A percentile compares a stretch with the other conserved stretches of the same genome.
Conservation (phyloP, 1,284 basidiomycete species). For the Chalciporus sp. region DNA sequence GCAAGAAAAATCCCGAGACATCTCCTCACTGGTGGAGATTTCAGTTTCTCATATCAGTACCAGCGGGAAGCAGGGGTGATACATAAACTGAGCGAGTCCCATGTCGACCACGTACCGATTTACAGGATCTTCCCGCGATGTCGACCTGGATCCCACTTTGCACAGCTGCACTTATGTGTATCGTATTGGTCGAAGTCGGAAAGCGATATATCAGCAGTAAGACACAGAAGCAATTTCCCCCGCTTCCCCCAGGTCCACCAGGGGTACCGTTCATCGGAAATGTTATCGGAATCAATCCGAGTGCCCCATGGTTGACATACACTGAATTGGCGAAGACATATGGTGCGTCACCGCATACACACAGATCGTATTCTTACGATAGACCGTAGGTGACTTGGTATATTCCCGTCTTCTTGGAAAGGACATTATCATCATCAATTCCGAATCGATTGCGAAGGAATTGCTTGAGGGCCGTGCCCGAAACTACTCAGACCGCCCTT, state of each 20-base stretch:
- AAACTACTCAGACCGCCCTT: slow-evolving; percentile 41
- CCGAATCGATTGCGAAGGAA: slow-evolving; percentile 37
- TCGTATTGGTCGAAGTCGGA: slow-evolving; percentile 13
- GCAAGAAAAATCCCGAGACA: no score
- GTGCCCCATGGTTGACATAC: slow-evolving; percentile 26
- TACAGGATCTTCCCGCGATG: not conserved
- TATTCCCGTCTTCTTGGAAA: slow-evolving; percentile 28
- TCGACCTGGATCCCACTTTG: slow-evolving; percentile 12
- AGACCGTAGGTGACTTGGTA: slow-evolving; percentile 32
- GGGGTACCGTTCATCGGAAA: slow-evolving; percentile 17
- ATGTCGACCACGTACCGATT: no score
- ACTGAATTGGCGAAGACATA: slow-evolving; percentile 25
- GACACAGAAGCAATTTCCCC: slow-evolving; percentile 1
- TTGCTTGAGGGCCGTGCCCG: slow-evolving; percentile 43
- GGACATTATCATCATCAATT: slow-evolving; percentile 45
- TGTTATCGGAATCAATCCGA: not conserved
- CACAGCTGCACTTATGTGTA: slow-evolving; percentile 4
- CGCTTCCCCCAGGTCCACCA: slow-evolving; percentile 26
- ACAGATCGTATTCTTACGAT: not conserved
- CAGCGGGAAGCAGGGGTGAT: no score
- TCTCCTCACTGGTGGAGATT: no score
- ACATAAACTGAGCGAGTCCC: no score
- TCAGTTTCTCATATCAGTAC: no score
- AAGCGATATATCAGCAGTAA: slow-evolving; percentile 8
- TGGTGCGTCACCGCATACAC: slow-evolving; percentile 8